Evolutionary conservation across 225 moss, liverwort and hornwort species (phyloP), one percentile per base, ranked within the genome.

Genomic region (Takakia lepidozioides): DNA sequence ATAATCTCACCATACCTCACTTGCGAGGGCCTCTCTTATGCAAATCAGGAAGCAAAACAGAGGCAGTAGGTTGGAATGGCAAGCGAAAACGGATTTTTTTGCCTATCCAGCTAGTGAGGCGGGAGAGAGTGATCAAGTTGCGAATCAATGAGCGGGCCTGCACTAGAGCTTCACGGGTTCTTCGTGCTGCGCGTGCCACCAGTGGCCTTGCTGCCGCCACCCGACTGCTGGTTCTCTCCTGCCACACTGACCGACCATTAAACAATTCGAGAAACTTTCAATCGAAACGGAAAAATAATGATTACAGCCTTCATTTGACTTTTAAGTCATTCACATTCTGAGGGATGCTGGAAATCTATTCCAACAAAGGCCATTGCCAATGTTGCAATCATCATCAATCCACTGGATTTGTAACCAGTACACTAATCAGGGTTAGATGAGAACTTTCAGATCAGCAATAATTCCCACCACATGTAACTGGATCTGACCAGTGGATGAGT

Each of bases 121-220:
- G 95, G 25, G 84, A 87, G 43, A 98, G 56, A 27, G 80, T 70
- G 51, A 80, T 73, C 75, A 98, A 66, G 68, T 76, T 85, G 54
- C 70, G 77, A 35, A 98, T 57, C 49, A 91, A 67, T 36, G 75
- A 75, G 65, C 91, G 87, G 52, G 95, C 76, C 62, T 76, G 82
- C 34, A 83, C 77, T 59, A 91, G 66, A 38, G 74, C 76, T n/a
- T 87, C 82, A 56, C 95, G 84, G 37, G 82, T 73, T 56, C 69
- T 76, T 70, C 80, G 90, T 63, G 90, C 95, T 71, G 82, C 82
- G 29, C 68, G 77, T 49, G 82, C 95, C 69, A 98, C 82, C 60
- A 78, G 61, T 53, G 95, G 95, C 67, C 53, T 75, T 74, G 79
- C 73, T 75, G 80, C 84, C 73, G 69, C 77, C 75, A 75, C 77